These are phyloP conservation scores for Arthrobotrys sinensis DNA, from an alignment of 2,329 filamentous ascomycete genomes.

Conservation along the genomic window DNA sequence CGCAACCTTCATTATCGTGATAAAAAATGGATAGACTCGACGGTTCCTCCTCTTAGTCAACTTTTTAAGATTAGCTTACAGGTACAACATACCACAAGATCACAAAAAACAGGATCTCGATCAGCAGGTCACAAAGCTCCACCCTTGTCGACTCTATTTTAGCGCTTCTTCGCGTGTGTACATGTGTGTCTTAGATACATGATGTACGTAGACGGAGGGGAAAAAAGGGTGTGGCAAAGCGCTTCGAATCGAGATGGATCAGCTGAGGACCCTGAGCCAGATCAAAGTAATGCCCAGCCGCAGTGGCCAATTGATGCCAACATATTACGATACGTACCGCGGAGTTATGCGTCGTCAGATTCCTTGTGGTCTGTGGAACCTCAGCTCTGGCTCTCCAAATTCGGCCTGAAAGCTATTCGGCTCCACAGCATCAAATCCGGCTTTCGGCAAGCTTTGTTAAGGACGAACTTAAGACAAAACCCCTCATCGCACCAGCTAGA, in stretches of 20 bases:
- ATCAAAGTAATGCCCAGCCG: not conserved
- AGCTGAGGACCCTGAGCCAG: constrained; percentile 12
- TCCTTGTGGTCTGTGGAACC: not conserved
- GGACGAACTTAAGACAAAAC: no score
- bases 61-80: not conserved
- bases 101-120: constrained; percentile 17
- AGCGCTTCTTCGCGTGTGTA: constrained; percentile 15
- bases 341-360: not conserved
- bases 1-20: no score
- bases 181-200: constrained; percentile 12
- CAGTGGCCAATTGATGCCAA: constrained; percentile 1
- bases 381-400: no score
- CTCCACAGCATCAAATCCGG: no score
- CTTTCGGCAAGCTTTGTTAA: no score
- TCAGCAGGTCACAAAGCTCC: constrained; percentile 14
- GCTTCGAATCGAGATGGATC: constrained; percentile 30
- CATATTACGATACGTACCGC: not conserved
- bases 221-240: constrained; percentile 30
- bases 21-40: no score
- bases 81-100: not conserved
- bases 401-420: no score
- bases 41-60: no score
- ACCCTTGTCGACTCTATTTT: constrained; percentile 4
- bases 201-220: not conserved
- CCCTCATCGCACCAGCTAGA: no score